These are phyloP conservation scores for Choricystis sp. DNA, from an alignment of 139 green algal species.

Conservation along the genomic window DNA sequence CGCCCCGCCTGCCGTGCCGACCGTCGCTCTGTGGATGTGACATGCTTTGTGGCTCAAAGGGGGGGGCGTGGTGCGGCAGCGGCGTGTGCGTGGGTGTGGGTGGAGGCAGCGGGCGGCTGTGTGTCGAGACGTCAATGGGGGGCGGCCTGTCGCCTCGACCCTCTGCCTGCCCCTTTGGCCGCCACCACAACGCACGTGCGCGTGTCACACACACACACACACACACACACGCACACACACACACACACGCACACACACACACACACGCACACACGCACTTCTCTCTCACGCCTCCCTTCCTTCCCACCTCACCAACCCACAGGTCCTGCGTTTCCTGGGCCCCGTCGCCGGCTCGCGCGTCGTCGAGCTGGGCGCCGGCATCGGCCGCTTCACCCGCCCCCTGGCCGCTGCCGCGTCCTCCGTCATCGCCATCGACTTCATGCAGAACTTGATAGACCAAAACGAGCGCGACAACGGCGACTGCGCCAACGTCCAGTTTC, in stretches of 20 bases:
- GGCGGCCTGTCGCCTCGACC: too few relatives aligned
- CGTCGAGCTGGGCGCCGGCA: slow-evolving; percentile 75
- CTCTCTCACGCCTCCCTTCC: background rate
- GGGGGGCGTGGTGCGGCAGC: too few relatives aligned
- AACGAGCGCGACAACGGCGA: slow-evolving; percentile 35
- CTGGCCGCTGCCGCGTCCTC: slow-evolving; percentile 37
- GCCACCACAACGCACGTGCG: background rate
- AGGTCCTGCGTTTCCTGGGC: slow-evolving; percentile 64
- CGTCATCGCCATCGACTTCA: slow-evolving; percentile 75
- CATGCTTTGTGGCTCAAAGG: too few relatives aligned
- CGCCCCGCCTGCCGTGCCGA: too few relatives aligned
- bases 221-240: too few relatives aligned
- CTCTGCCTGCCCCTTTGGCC: background rate
- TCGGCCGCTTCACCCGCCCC: slow-evolving; percentile 69
- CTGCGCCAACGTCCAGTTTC: slow-evolving; percentile 34
- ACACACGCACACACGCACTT: background rate
- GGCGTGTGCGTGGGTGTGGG: too few relatives aligned
- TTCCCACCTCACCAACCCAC: slow-evolving; percentile 1
- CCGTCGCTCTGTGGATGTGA: too few relatives aligned
- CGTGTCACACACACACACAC: too few relatives aligned
- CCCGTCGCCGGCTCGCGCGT: slow-evolving; percentile 37
- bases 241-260: background rate
- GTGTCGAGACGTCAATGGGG: too few relatives aligned
- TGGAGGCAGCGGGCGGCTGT: too few relatives aligned
- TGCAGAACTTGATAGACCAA: slow-evolving; percentile 55